Base-by-base conservation (phyloP, 345 rosid species). In the Eucalyptus urophylla region DNA sequence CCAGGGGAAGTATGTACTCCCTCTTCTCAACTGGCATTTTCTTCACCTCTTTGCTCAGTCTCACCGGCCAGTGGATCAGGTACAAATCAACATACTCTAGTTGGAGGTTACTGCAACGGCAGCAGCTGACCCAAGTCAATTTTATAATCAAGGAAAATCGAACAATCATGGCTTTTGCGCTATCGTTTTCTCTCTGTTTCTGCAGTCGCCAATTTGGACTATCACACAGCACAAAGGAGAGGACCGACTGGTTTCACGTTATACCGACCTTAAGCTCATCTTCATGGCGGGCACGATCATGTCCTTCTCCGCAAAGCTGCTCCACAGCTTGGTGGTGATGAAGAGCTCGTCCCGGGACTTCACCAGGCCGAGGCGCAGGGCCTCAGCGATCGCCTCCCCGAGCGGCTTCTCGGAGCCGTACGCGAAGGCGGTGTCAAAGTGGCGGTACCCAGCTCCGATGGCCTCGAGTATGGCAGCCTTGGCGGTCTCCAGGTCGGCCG, bases 81-180 rank as follows among this genome's bases (percentile, higher is more conserved):
- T 67, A 93, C 90, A 93, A 8, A 56, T 93, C 94, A 17, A 91
- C 88, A 11, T 93, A 93, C 5, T 92, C 92, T 87, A 93, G 65
- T 25, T 88, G 86, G 19, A 93, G 91, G 53, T 91, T 91, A 86
- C 94, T 91, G 69, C 15, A 83, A 10, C 16, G 37, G 89, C 15
- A n/a, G 62, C 60, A 51, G 37, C 43, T 65, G 27, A 60, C 54
- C 51, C 54, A 67, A 27, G 25, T 56, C 80, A 65, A 43, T 87
- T 44, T 47, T 24, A 24, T 65, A 25, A 53, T 25, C 19, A 51
- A 19, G 49, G 47, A 58, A 58, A 87, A 44, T 31, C 14, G 50
- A 33, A 76, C 47, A 2, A 43, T 21, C 85, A 40, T 76, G 85
- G 85, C 85, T 76, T 21, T 22, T 22, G 85, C 47, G 24, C 15